Evolutionary conservation across 345 rosid species (phyloP).

Genomic region (Gossypium sturtianum): DNA sequence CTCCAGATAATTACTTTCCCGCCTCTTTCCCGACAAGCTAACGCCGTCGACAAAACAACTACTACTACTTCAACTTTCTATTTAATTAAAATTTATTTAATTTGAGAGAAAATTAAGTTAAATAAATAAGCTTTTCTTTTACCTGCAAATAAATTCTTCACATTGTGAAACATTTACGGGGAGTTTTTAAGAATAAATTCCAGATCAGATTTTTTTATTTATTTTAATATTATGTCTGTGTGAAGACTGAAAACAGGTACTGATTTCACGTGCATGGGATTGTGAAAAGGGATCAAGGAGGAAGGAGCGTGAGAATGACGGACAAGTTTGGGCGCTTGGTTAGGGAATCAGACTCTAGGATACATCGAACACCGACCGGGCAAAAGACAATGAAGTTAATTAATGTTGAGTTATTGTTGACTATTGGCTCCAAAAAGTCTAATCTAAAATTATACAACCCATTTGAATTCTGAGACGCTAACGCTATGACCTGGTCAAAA

Average conservation of each 20-base stretch:
- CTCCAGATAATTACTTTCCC: not conserved
- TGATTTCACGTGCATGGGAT: slow-evolving; percentile 4
- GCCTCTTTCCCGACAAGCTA: slow-evolving; percentile 33
- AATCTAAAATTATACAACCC: not conserved
- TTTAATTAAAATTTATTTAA: no score
- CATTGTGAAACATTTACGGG: not conserved
- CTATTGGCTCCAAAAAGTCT: not conserved
- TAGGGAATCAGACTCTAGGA: not conserved
- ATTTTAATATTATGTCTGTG: no score
- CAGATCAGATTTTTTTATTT: no score
- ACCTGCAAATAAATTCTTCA: not conserved
- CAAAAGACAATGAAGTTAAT: not conserved
- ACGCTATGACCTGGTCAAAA: not conserved
- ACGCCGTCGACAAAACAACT: not conserved
- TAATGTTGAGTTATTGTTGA: slow-evolving; percentile 2
- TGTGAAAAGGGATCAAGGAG: not conserved
- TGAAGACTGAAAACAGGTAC: not conserved
- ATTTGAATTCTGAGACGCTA: not conserved
- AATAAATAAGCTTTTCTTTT: not conserved
- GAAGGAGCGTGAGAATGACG: not conserved
- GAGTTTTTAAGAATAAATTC: not conserved
- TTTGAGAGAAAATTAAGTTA: no score
- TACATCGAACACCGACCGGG: not conserved
- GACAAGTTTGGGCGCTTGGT: not conserved
- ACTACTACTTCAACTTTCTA: no score